Conservation (phyloP, 192 early-diverging fungal genomes). For the Coemansia sp. region DNA sequence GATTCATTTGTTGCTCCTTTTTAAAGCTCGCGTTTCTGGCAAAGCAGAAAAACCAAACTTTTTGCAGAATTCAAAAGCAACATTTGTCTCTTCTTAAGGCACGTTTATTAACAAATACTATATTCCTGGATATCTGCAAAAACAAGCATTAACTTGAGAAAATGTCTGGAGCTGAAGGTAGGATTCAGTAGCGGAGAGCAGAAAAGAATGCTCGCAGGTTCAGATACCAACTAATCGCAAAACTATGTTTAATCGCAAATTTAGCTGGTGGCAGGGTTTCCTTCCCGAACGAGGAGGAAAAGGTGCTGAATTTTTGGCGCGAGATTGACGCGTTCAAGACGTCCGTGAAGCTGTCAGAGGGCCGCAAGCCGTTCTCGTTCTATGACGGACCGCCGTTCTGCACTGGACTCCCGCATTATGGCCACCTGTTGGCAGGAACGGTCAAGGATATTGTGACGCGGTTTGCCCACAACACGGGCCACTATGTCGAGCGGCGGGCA, state of each 20-base stretch:
- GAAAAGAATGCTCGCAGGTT: not conserved
- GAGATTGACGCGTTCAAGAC: constrained; percentile 96
- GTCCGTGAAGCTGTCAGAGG: constrained; percentile 87
- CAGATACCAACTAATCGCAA: not conserved
- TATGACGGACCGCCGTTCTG: constrained; percentile 99
- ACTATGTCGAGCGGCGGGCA: constrained; percentile 95
- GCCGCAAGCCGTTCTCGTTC: constrained; percentile 84
- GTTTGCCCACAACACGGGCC: constrained; percentile 92
- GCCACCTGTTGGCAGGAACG: constrained; percentile 97
- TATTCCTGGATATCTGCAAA: not conserved
- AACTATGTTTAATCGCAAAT: not conserved
- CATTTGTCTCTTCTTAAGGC: not conserved
- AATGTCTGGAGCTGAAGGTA: constrained; percentile 8
- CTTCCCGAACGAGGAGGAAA: constrained; percentile 95
- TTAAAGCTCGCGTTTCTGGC: not conserved
- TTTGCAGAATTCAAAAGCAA: not conserved
- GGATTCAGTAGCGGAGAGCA: not conserved
- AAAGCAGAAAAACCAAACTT: not conserved
- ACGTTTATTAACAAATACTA: not conserved
- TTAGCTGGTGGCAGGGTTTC: constrained; percentile 56
- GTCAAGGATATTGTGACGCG: constrained; percentile 99
- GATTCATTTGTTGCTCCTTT: constrained; percentile 4
- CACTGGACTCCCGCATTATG: constrained; percentile 97
- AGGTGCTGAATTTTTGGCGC: constrained; percentile 90
- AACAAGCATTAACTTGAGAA: not conserved